Evolutionary conservation across 495 filamentous ascomycete species (phyloP).

Genomic region (Terfezia boudieri): DNA sequence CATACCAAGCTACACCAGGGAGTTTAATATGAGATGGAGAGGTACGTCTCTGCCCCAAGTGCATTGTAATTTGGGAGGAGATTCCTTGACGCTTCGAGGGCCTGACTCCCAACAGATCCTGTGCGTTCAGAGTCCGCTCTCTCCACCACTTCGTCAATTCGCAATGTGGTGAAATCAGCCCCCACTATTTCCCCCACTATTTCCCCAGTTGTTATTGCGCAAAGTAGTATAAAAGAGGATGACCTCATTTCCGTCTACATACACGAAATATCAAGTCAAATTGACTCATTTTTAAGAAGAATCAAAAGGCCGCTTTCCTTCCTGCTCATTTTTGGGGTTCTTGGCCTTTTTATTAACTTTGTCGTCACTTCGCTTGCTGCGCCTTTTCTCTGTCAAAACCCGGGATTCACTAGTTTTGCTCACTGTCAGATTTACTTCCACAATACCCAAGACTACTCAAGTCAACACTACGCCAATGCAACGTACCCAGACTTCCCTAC

Average conservation of each 20-base stretch:
- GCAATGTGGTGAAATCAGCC: not conserved
- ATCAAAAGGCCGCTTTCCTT: slow-evolving; percentile 15
- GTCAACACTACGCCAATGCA: slow-evolving; percentile 10
- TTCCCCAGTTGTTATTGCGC: not conserved
- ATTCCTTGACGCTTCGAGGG: no score
- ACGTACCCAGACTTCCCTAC: slow-evolving; percentile 18
- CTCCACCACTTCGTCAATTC: not conserved
- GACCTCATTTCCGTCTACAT: slow-evolving; percentile 13
- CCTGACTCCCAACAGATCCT: not conserved
- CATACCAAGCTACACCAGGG: slow-evolving; percentile 13
- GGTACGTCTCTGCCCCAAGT: slow-evolving; percentile 10
- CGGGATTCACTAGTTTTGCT: not conserved
- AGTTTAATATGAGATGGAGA: slow-evolving; percentile 13
- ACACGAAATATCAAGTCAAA: slow-evolving; percentile 16
- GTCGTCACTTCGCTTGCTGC: slow-evolving; percentile 1
- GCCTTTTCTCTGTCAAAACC: slow-evolving; percentile 1
- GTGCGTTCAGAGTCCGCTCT: slow-evolving; percentile 1
- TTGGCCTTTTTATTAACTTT: slow-evolving; percentile 9
- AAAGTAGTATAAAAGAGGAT: not conserved
- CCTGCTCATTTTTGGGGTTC: slow-evolving; percentile 11
- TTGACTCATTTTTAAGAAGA: slow-evolving; percentile 14
- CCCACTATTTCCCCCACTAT: not conserved
- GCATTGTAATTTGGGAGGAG: no score
- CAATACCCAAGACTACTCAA: not conserved
- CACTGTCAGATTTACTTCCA: not conserved